Evolutionary conservation across 495 filamentous ascomycete genomes (phyloP).

Genomic region (Lophium mytilinum): DNA sequence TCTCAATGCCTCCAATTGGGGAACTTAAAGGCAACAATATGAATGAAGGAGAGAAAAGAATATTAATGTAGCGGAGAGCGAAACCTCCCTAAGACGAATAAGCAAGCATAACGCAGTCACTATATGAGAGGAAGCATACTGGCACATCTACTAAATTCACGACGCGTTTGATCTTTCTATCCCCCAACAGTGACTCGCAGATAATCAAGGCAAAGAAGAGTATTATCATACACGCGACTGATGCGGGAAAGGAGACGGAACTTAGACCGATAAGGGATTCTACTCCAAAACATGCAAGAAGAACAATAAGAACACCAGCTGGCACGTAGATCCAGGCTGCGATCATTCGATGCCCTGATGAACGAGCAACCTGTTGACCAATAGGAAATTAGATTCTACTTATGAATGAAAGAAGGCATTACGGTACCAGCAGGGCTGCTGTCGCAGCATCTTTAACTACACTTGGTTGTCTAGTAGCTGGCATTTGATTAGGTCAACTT

Average conservation of each 20-base stretch:
- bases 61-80: slow-evolving; percentile 47
- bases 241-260: slow-evolving; percentile 45
- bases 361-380: slow-evolving; percentile 14
- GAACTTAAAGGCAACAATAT: slow-evolving; percentile 46
- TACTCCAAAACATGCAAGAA: slow-evolving; percentile 45
- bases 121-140: slow-evolving; percentile 25
- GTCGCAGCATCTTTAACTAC: too few species aligned
- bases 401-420: too few species aligned
- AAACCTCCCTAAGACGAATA: slow-evolving; percentile 38
- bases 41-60: slow-evolving; percentile 49
- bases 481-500: too few species aligned
- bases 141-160: slow-evolving; percentile 43
- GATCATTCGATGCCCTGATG: slow-evolving; percentile 33
- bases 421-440: too few species aligned
- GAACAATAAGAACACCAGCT: slow-evolving; percentile 38
- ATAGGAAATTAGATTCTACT: neutral
- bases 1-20: slow-evolving; percentile 43
- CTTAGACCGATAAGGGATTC: slow-evolving; percentile 41
- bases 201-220: slow-evolving; percentile 41
- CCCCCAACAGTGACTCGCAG: slow-evolving; percentile 39
- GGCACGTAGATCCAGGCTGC: slow-evolving; percentile 45
- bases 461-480: too few species aligned
- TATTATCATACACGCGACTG: slow-evolving; percentile 44
- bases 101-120: neutral
- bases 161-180: slow-evolving; percentile 37